Percentiles rank a stretch among this genome's conserved stretches.
phyloP scores from a whole-genome alignment of 257 asterid species.

The Solanum lycopersicoides region DNA sequence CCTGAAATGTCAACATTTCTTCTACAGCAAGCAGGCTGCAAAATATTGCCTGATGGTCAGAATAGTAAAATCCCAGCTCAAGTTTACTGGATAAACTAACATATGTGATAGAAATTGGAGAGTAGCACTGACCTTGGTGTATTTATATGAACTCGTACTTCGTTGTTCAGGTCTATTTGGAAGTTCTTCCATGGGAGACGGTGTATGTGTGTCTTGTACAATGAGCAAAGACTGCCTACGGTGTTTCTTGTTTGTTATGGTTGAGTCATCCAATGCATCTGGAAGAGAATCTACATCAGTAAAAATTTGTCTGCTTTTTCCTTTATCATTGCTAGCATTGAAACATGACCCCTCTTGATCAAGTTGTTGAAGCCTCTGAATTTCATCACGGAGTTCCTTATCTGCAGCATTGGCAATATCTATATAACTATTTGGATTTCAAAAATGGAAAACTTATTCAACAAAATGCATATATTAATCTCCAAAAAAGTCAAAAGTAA shows the following conservation, averaged over 20 bases:
- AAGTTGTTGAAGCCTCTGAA: slow-evolving; percentile 39
- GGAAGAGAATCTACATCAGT: slow-evolving; percentile 22
- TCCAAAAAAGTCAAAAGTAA: background rate
- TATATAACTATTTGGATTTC: background rate
- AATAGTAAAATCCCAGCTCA: background rate
- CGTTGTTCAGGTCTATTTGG: background rate
- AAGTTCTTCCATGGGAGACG: background rate
- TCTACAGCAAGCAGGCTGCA: slow-evolving; percentile 72
- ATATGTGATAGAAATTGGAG: slow-evolving; percentile 27
- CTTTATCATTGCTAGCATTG: slow-evolving; percentile 18
- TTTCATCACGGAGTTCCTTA: slow-evolving; percentile 44
- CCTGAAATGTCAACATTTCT: slow-evolving; percentile 44
- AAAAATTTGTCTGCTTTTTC: slow-evolving; percentile 8
- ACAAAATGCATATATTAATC: background rate
- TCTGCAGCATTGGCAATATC: slow-evolving; percentile 22
- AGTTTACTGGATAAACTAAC: background rate
- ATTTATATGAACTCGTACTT: background rate
- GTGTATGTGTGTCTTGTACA: slow-evolving; percentile 6
- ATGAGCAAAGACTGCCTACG: slow-evolving; percentile 7
- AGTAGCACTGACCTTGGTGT: slow-evolving; percentile 7
- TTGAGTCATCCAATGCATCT: background rate
- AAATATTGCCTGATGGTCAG: slow-evolving; percentile 9
- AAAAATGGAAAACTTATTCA: background rate
- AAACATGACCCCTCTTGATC: slow-evolving; percentile 7
- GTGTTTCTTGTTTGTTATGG: slow-evolving; percentile 24